These are phyloP conservation scores for Microstegium vimineum DNA, from an alignment of 176 grass and related monocot genomes.

Conservation along the genomic window DNA sequence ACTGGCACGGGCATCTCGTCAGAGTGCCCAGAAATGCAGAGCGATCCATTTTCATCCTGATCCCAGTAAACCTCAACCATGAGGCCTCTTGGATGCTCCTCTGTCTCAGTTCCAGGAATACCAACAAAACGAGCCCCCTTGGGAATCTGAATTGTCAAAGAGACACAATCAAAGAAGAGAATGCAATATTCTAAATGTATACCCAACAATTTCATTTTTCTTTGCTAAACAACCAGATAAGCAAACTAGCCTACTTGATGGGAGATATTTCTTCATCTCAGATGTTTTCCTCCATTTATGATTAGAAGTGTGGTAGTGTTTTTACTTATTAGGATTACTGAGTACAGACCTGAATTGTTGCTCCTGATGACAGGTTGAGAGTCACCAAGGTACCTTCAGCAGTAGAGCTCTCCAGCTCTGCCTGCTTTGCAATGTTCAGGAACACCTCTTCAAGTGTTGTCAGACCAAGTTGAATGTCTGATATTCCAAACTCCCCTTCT, in stretches of 20 bases:
- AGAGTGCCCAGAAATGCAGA: slow-evolving; percentile 86
- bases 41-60: slow-evolving; percentile 72
- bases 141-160: slow-evolving; percentile 58
- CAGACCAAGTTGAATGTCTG: slow-evolving; percentile 87
- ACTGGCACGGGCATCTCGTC: slow-evolving; percentile 51
- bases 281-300: background rate
- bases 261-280: slow-evolving; percentile 15
- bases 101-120: slow-evolving; percentile 79
- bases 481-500: slow-evolving; percentile 80
- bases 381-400: slow-evolving; percentile 74
- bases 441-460: slow-evolving; percentile 97
- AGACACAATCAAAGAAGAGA: background rate
- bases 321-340: background rate
- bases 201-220: background rate
- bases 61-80: slow-evolving; percentile 99
- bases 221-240: background rate
- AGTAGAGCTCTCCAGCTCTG: slow-evolving; percentile 77
- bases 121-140: slow-evolving; percentile 79
- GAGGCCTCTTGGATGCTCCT: slow-evolving; percentile 74
- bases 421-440: slow-evolving; percentile 88
- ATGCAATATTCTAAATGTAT: slow-evolving; percentile 2
- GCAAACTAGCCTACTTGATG: background rate
- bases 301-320: background rate
- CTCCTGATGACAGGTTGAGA: slow-evolving; percentile 64
- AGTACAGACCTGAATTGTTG: slow-evolving; percentile 70